Conservation (phyloP, 495 filamentous ascomycete genomes). For the Cryomyces minteri region DNA sequence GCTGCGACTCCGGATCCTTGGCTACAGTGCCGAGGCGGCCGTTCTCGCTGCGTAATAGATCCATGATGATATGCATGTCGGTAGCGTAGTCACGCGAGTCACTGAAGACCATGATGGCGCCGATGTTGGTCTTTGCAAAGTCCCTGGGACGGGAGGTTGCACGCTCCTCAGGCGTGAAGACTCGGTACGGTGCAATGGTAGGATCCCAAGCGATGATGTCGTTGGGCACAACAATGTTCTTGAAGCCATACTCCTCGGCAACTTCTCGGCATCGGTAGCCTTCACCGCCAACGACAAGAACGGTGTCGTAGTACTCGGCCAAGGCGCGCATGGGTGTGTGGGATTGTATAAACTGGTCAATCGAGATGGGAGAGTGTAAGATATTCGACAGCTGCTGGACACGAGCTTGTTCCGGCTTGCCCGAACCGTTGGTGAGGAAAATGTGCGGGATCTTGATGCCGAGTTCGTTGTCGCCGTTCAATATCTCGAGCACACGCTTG, state of each 20-base stretch:
- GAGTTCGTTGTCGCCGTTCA: slow-evolving; percentile 49
- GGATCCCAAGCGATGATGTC: slow-evolving; percentile 45
- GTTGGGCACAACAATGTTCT: slow-evolving; percentile 45
- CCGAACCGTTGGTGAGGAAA: slow-evolving; percentile 49
- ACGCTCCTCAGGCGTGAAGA: slow-evolving; percentile 37
- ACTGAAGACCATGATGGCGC: slow-evolving; percentile 67
- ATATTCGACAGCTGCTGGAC: slow-evolving; percentile 39
- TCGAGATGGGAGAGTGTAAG: slow-evolving; percentile 34
- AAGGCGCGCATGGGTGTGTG: slow-evolving; percentile 52
- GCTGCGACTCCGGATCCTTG: slow-evolving; percentile 44
- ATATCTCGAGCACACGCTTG: slow-evolving; percentile 36
- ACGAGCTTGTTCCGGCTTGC: slow-evolving; percentile 39
- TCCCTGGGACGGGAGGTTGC: slow-evolving; percentile 40
- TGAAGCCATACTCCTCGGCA: slow-evolving; percentile 45
- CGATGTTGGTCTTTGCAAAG: slow-evolving; percentile 51
- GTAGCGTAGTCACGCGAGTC: slow-evolving; percentile 73
- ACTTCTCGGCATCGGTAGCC: slow-evolving; percentile 48
- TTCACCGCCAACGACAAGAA: slow-evolving; percentile 47
- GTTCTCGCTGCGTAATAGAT: slow-evolving; percentile 57
- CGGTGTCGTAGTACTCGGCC: slow-evolving; percentile 44
- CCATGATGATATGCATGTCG: slow-evolving; percentile 72
- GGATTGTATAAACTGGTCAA: slow-evolving; percentile 48
- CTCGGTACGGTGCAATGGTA: slow-evolving; percentile 41
- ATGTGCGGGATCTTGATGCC: slow-evolving; percentile 56
- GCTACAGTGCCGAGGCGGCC: slow-evolving; percentile 48